Conservation (phyloP, 176 grass and related monocot genomes). For the Microstegium vimineum region DNA sequence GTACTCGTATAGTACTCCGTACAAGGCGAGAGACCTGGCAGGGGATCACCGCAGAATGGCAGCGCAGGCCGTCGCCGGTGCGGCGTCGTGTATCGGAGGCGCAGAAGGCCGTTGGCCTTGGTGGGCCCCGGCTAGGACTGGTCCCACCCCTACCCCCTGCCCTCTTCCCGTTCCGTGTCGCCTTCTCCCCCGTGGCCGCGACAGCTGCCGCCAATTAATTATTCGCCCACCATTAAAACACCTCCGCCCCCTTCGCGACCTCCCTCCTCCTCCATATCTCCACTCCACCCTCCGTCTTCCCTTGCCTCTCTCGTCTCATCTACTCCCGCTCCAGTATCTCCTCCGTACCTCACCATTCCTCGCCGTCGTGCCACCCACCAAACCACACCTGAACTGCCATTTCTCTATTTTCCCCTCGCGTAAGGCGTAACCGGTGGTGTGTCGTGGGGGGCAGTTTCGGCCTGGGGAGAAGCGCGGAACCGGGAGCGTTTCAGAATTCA, state of each 20-base stretch:
- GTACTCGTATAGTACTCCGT: too few species aligned
- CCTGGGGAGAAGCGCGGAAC: not conserved
- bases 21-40: not conserved
- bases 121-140: not conserved
- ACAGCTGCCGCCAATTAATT: conserved; percentile 65
- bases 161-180: conserved; percentile 31
- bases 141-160: not conserved
- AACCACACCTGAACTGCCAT: not conserved
- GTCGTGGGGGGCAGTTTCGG: not conserved
- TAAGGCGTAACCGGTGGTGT: not conserved
- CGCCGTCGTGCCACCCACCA: conserved; percentile 37
- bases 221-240: conserved; percentile 52
- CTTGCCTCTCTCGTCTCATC: not conserved
- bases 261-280: not conserved
- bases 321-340: conserved; percentile 8
- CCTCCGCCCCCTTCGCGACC: not conserved
- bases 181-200: conserved; percentile 31
- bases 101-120: conserved; percentile 29
- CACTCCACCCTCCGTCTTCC: not conserved
- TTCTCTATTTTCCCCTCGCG: not conserved
- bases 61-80: not conserved
- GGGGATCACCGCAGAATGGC: not conserved
- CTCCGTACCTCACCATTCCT: conserved; percentile 6
- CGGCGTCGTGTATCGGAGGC: conserved; percentile 25
- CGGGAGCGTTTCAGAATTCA: not conserved